Evolutionary conservation across 169 alveolate genomes (phyloP).

Genomic region (Plasmodium sp.): DNA sequence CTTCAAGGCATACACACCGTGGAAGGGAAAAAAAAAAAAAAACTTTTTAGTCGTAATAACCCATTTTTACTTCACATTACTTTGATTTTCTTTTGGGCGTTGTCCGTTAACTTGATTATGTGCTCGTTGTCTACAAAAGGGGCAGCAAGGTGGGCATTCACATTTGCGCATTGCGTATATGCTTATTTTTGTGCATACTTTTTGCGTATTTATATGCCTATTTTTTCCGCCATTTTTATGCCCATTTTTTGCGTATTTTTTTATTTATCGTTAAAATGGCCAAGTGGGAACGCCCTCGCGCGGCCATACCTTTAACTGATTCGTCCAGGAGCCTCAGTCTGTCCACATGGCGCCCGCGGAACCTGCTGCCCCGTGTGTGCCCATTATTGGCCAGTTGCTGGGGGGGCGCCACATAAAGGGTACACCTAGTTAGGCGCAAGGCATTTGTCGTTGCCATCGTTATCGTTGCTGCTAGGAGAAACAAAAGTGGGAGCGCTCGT

Average conservation of each 20-base stretch:
- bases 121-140: conserved; percentile 59
- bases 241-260: too few species aligned
- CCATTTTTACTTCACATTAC: conserved; percentile 24
- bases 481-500: conserved; percentile 15
- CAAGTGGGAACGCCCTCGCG: neutral
- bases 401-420: conserved; percentile 3
- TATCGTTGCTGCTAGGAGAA: neutral
- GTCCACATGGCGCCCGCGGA: neutral
- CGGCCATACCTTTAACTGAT: conserved; percentile 55
- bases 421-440: neutral
- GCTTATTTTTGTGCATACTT: neutral
- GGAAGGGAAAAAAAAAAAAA: neutral
- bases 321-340: conserved; percentile 45
- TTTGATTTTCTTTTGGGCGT: conserved; percentile 49
- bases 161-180: neutral
- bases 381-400: neutral
- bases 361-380: neutral
- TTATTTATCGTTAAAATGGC: neutral
- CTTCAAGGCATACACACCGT: neutral
- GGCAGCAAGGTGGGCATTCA: neutral
- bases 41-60: neutral
- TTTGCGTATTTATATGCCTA: neutral
- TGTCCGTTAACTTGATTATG: conserved; percentile 60
- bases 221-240: neutral
- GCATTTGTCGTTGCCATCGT: conserved; percentile 5